Evolutionary conservation across 805 yeast genomes (phyloP).

Genomic region (Nakazawaea holstii): DNA sequence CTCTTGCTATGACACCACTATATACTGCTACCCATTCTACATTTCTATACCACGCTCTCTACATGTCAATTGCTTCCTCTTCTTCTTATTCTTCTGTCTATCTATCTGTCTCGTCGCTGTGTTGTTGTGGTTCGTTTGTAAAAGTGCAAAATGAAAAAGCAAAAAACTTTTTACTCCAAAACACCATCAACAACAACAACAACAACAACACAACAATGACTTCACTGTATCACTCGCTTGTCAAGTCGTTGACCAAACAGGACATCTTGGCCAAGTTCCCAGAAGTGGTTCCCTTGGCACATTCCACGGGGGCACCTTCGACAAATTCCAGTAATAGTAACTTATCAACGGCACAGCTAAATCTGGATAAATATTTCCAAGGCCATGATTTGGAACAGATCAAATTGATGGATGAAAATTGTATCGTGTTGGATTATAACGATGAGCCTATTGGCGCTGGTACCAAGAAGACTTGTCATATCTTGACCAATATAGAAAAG

Average conservation of each 20-base stretch:
- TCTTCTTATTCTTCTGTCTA: neutral
- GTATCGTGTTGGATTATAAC: conserved; percentile 86
- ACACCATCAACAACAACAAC: neutral
- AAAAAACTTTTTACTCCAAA: neutral
- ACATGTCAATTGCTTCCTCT: too few relatives aligned
- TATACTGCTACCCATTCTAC: too few relatives aligned
- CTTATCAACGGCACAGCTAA: conserved; percentile 14
- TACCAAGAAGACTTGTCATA: conserved; percentile 83
- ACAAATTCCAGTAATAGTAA: conserved; percentile 18
- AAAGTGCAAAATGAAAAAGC: neutral
- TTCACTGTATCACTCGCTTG: conserved; percentile 40
- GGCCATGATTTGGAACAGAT: conserved; percentile 96
- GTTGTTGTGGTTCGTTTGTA: neutral
- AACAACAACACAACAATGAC: neutral
- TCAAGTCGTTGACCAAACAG: conserved; percentile 40
- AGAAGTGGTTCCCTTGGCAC: conserved; percentile 59
- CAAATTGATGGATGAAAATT: conserved; percentile 90
- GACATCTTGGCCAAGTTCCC: conserved; percentile 56
- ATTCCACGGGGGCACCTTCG: conserved; percentile 53
- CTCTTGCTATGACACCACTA: too few relatives aligned
- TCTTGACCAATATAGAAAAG: conserved; percentile 78
- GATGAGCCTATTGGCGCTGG: conserved; percentile 91
- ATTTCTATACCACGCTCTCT: too few relatives aligned
- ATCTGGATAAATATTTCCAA: conserved; percentile 46
- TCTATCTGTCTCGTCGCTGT: neutral